These are phyloP conservation scores for Epichloe bromicola DNA, from an alignment of 2,329 filamentous ascomycete genomes.

Conservation along the genomic window DNA sequence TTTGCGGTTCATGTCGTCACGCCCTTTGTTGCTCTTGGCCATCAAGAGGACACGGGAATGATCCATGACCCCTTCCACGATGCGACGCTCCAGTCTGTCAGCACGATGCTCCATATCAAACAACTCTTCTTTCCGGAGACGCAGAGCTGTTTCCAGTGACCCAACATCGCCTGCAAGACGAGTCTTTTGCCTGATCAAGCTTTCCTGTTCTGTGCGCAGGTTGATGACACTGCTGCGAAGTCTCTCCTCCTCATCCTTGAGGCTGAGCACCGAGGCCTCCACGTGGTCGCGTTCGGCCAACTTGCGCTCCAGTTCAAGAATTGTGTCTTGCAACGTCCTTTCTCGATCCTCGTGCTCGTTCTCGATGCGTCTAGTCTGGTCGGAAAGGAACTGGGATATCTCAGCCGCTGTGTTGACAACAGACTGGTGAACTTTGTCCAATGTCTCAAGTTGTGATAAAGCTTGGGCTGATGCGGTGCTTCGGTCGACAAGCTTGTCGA, in stretches of 20 bases:
- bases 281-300: constrained; percentile 51
- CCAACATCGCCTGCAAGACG: constrained; percentile 76
- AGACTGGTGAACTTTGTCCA: constrained; percentile 81
- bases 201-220: constrained; percentile 59
- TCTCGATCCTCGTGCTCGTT: constrained; percentile 70
- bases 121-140: constrained; percentile 81
- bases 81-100: constrained; percentile 78
- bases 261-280: constrained; percentile 37
- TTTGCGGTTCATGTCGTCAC: constrained; percentile 47
- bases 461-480: constrained; percentile 54
- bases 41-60: constrained; percentile 87
- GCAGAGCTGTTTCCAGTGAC: constrained; percentile 78
- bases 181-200: constrained; percentile 63
- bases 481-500: constrained; percentile 44
- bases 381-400: constrained; percentile 67
- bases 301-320: constrained; percentile 66
- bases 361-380: constrained; percentile 60
- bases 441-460: constrained; percentile 61
- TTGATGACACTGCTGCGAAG: constrained; percentile 42
- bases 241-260: constrained; percentile 39
- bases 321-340: constrained; percentile 67
- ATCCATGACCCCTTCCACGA: constrained; percentile 90
- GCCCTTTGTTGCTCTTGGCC: constrained; percentile 43
- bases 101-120: constrained; percentile 82
- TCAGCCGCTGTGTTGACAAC: constrained; percentile 75